Evolutionary conservation across 495 filamentous ascomycete genomes (phyloP), one percentile per base, ranked within the genome.

Genomic region (Parmelia sp.): DNA sequence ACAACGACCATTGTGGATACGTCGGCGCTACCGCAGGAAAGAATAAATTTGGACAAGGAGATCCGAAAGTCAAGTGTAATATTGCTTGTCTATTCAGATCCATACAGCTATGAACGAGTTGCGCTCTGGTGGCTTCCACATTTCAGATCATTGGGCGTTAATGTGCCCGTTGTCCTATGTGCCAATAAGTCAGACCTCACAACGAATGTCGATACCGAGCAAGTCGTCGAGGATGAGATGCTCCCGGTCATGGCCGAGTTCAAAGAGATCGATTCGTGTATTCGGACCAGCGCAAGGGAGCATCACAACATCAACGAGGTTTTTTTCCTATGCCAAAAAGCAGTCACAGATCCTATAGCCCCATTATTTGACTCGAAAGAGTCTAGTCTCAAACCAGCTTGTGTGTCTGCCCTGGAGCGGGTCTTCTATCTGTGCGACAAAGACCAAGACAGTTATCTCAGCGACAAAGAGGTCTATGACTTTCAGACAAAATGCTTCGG

Each of bases 51-150:
- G 58, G 86, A 91, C 37, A 93, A 92, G 69, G 95, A 97, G 74
- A 93, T 97, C 57, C 87, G 95, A 51, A 96, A 96, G 72, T 92
- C 88, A 68, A 97, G 96, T 72, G 93, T 96, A 58, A 97, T 98
- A 61, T 79, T 97, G n/a, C 83, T 98, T 19, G 92, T 97, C 39
- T 98, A 97, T 73, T 91, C 92, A 59, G 95, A 97, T 72, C 92
- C 97, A 72, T 98, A 97, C 74, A 96, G 92, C 80, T 97, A 97
- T 82, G 95, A 97, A 69, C 84, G 94, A 31, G 92, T 98, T 23
- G 94, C 94, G 21, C 77, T 98, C 23, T 98, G 97, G 74, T 98
- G 94, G 94, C 87, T 96, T 78, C 94, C 94, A 33, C 90, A 96
- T 75, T 97, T 98, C 75, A 88, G 94, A 55, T 96, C 91, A 12